Evolutionary conservation across 768 basidiomycete species (phyloP).

Genomic region (Boletus insuetus): DNA sequence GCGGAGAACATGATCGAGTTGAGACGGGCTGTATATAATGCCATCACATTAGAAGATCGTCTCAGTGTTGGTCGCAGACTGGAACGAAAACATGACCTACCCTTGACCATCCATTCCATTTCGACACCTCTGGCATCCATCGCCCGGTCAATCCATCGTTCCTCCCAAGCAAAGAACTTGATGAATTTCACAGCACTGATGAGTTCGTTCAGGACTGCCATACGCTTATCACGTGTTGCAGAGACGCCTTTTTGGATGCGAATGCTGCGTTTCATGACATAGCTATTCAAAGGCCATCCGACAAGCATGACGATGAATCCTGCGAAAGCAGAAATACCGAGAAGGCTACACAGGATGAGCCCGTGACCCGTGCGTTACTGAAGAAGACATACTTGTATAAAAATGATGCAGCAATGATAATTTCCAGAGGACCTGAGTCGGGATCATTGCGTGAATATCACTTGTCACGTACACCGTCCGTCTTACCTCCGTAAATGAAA

Average conservation of each 20-base stretch:
- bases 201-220: slow-evolving; percentile 45
- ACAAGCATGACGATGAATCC: slow-evolving; percentile 42
- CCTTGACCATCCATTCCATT: slow-evolving; percentile 74
- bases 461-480: too few relatives aligned
- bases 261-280: slow-evolving; percentile 37
- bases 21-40: slow-evolving; percentile 48
- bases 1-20: slow-evolving; percentile 71
- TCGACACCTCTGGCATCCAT: slow-evolving; percentile 59
- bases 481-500: slow-evolving; percentile 63
- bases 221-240: slow-evolving; percentile 40
- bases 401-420: slow-evolving; percentile 67
- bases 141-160: slow-evolving; percentile 41
- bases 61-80: not conserved
- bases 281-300: slow-evolving; percentile 41
- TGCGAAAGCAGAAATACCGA: slow-evolving; percentile 46
- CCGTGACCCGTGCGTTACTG: not conserved
- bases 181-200: slow-evolving; percentile 41
- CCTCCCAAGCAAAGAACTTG: slow-evolving; percentile 44
- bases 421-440: slow-evolving; percentile 65
- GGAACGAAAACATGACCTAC: slow-evolving; percentile 33
- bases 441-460: not conserved
- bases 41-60: not conserved
- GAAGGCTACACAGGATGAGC: slow-evolving; percentile 52
- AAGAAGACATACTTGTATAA: slow-evolving; percentile 60
- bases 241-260: slow-evolving; percentile 34